phyloP scores from a whole-genome alignment of 257 asterid genomes.

The Solanum tarijense region DNA sequence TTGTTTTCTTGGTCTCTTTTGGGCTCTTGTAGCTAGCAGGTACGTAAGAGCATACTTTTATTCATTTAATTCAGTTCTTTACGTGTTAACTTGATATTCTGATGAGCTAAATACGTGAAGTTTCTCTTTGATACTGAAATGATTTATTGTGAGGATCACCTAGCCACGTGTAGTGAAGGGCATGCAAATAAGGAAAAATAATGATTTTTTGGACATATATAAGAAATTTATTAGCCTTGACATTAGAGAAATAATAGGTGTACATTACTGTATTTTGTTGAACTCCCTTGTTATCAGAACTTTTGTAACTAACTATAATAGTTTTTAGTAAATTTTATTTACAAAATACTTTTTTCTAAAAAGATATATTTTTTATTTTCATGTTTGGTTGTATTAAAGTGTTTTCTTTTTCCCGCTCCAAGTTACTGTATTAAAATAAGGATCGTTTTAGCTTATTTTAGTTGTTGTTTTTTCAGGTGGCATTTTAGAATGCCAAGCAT shows the following conservation, averaged over 20 bases:
- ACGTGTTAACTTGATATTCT: neutral
- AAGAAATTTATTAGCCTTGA: neutral
- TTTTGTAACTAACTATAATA: neutral
- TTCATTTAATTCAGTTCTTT: neutral
- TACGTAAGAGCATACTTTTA: neutral
- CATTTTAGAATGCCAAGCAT: conserved; percentile 42
- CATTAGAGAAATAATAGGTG: neutral
- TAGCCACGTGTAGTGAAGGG: neutral
- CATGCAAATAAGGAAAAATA: neutral
- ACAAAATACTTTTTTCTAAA: neutral
- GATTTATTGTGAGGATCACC: neutral
- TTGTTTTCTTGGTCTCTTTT: conserved; percentile 30
- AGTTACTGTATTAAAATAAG: no score
- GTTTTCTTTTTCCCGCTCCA: neutral
- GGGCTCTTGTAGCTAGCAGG: conserved; percentile 61
- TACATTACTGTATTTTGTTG: neutral
- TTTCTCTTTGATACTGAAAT: neutral
- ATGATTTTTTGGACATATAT: neutral
- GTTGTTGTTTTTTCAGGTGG: conserved; percentile 23
- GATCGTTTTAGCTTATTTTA: no score
- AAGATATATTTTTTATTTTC: no score
- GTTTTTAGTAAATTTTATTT: neutral
- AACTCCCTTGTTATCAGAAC: neutral
- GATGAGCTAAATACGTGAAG: neutral
- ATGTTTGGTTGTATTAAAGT: neutral